A percentile compares a stretch with the other conserved stretches of the same genome.
phyloP scores from a whole-genome alignment of 768 basidiomycete genomes.

The Tricholoma bakamatsutake region DNA sequence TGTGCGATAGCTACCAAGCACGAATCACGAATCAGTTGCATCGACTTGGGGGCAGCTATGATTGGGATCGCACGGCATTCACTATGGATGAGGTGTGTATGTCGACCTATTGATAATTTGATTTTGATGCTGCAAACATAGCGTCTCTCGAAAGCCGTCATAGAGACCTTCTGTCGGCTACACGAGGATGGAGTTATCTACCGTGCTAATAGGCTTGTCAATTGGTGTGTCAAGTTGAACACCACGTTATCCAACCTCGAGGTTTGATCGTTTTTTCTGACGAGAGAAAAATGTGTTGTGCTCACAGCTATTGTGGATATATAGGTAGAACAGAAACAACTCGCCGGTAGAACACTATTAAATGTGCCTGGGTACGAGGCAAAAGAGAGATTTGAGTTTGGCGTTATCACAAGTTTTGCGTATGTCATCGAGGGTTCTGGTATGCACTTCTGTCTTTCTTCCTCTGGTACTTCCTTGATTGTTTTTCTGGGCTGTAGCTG shows the following conservation, averaged over 20 bases:
- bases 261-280: constrained; percentile 33
- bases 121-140: constrained; percentile 30
- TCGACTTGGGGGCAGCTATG: constrained; percentile 87
- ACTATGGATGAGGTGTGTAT: constrained; percentile 80
- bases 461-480: background rate
- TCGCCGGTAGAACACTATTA: constrained; percentile 79
- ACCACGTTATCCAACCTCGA: constrained; percentile 98
- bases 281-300: background rate
- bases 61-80: constrained; percentile 93
- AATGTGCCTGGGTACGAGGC: constrained; percentile 90
- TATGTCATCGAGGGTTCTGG: constrained; percentile 87
- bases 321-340: constrained; percentile 88
- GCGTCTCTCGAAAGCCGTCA: constrained; percentile 74
- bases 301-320: background rate
- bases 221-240: constrained; percentile 96
- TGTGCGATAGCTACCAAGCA: constrained; percentile 68
- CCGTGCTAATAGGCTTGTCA: constrained; percentile 93
- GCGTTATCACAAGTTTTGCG: constrained; percentile 93
- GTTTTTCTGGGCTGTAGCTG: constrained; percentile 42
- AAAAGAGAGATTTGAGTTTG: constrained; percentile 97
- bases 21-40: constrained; percentile 87
- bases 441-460: constrained; percentile 22
- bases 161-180: constrained; percentile 85
- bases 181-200: constrained; percentile 92
- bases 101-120: background rate